A percentile compares a stretch with the other conserved stretches of the same genome.
phyloP scores from a whole-genome alignment of 1,139 yeast species.

The Taiozyma sp. region DNA sequence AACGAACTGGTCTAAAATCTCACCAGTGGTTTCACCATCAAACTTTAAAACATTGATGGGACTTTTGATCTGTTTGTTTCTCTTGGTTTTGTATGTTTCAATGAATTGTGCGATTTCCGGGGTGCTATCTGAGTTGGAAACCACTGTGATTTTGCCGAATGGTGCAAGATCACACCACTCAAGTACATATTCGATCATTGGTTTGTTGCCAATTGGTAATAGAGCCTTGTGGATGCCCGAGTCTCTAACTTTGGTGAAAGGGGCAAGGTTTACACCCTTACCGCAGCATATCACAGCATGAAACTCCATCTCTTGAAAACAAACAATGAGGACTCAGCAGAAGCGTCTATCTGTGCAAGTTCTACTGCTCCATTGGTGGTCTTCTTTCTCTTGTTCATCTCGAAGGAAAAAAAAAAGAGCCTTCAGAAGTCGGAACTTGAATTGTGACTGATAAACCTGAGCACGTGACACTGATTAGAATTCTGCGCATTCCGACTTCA shows the following conservation, averaged over 20 bases:
- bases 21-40: constrained; percentile 58
- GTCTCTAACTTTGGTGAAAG: constrained; percentile 53
- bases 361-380: background rate
- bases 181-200: constrained; percentile 84
- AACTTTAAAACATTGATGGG: constrained; percentile 44
- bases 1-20: constrained; percentile 48
- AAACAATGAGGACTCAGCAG: background rate
- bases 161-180: constrained; percentile 93
- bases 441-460: too few relatives aligned
- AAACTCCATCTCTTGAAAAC: constrained; percentile 63
- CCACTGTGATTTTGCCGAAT: constrained; percentile 56
- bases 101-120: constrained; percentile 29
- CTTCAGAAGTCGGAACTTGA: background rate
- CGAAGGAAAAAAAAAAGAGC: background rate
- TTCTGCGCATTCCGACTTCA: too few relatives aligned
- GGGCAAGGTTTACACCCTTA: constrained; percentile 66
- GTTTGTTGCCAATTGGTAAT: constrained; percentile 83
- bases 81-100: constrained; percentile 25
- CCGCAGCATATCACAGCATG: constrained; percentile 92
- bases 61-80: constrained; percentile 27
- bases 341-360: background rate
- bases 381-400: too few relatives aligned
- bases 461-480: too few relatives aligned
- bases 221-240: constrained; percentile 78
- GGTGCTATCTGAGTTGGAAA: constrained; percentile 38